These are phyloP conservation scores for Xylariaceae sp. DNA, from an alignment of 2,329 filamentous ascomycete genomes.

Conservation along the genomic window DNA sequence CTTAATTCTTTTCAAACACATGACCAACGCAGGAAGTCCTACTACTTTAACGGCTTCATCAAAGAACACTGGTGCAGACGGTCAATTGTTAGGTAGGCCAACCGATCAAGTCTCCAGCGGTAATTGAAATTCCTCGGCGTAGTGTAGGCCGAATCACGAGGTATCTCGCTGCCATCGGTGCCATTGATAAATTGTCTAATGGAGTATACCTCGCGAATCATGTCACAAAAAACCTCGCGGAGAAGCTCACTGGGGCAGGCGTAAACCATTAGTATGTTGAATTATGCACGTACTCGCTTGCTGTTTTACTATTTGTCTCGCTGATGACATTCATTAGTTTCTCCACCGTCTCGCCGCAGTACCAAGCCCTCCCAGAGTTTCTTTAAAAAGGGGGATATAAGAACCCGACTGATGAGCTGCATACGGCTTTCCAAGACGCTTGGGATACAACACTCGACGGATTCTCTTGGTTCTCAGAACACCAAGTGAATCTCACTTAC, in stretches of 20 bases:
- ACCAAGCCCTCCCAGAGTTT: constrained; percentile 23
- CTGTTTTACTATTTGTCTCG: background rate
- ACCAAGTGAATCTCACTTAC: constrained; percentile 24
- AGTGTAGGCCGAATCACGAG: background rate
- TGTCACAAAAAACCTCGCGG: background rate
- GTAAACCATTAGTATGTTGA: background rate
- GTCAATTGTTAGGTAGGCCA: background rate
- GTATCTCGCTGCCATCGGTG: background rate
- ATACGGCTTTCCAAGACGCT: constrained; percentile 32
- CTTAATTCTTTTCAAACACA: background rate
- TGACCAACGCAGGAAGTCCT: background rate
- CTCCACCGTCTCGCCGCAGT: constrained; percentile 9
- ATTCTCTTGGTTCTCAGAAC: constrained; percentile 23
- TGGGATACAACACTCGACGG: constrained; percentile 18
- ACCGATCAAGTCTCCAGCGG: background rate
- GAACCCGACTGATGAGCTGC: constrained; percentile 23
- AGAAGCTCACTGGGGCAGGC: background rate
- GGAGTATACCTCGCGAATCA: background rate
- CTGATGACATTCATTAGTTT: constrained; percentile 18
- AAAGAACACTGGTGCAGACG: background rate
- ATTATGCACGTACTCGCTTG: background rate
- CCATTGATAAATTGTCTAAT: background rate
- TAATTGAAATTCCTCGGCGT: background rate
- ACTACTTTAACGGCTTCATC: background rate
- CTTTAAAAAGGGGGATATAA: constrained; percentile 17